Evolutionary conservation across 2,329 filamentous ascomycete species (phyloP).

Genomic region (Pseudogymnoascus verrucosus): DNA sequence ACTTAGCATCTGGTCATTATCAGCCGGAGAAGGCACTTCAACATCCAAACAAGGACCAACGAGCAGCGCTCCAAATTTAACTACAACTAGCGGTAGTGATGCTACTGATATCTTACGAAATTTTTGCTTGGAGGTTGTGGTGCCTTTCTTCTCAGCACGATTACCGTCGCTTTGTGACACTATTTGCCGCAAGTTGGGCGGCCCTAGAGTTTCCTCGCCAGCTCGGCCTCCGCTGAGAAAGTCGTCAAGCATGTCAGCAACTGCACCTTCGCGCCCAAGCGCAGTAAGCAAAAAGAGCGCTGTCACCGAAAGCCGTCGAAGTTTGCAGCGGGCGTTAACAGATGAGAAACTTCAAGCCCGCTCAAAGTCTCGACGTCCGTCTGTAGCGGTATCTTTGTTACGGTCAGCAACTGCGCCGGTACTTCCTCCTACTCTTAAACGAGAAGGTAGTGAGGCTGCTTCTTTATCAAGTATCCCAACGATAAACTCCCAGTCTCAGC

Average conservation of each 20-base stretch:
- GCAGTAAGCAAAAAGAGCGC: conserved; percentile 41
- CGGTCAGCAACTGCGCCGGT: conserved; percentile 59
- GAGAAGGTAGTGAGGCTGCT: conserved; percentile 56
- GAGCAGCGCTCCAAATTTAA: background rate
- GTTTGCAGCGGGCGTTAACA: conserved; percentile 54
- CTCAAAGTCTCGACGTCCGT: conserved; percentile 49
- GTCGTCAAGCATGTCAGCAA: conserved; percentile 31
- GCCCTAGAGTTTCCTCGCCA: conserved; percentile 55
- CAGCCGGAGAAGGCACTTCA: conserved; percentile 10
- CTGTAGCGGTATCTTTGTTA: conserved; percentile 54
- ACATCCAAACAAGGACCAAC: conserved; percentile 14
- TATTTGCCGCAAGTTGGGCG: conserved; percentile 70
- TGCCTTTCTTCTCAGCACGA: conserved; percentile 72
- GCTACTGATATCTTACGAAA: conserved; percentile 56
- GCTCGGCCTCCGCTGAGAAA: conserved; percentile 42
- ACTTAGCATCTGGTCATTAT: conserved; percentile 71
- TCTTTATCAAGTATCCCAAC: conserved; percentile 42
- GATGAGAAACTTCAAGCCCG: conserved; percentile 45
- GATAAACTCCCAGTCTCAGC: conserved; percentile 29
- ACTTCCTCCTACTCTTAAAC: conserved; percentile 54
- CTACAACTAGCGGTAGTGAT: conserved; percentile 7
- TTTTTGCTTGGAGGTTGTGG: conserved; percentile 73
- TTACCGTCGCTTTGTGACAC: conserved; percentile 63
- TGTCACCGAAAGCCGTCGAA: conserved; percentile 37
- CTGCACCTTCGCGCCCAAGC: conserved; percentile 41